phyloP scores from a whole-genome alignment of 345 rosid species.

The Adansonia digitata region DNA sequence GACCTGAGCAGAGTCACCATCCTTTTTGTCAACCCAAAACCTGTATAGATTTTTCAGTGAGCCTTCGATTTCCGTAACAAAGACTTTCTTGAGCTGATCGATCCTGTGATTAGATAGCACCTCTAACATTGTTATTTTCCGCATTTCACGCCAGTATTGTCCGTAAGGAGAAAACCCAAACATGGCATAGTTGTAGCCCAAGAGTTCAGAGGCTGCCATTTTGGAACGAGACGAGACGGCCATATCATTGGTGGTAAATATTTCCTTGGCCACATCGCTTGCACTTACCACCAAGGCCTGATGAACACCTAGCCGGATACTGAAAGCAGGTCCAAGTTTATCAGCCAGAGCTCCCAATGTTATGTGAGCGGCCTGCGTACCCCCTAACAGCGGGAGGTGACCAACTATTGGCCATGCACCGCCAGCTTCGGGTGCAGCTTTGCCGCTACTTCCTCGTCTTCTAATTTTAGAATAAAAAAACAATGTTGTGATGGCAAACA shows the following conservation, averaged over 20 bases:
- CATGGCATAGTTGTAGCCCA: constrained; percentile 31
- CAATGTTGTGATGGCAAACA: constrained; percentile 5
- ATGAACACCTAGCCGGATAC: constrained; percentile 24
- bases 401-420: constrained; percentile 46
- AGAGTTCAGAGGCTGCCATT: constrained; percentile 9
- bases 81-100: constrained; percentile 21
- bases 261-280: constrained; percentile 31
- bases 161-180: constrained; percentile 29
- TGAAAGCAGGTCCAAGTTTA: constrained; percentile 32
- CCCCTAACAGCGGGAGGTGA: constrained; percentile 20
- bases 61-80: constrained; percentile 21
- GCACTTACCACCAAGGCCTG: constrained; percentile 26
- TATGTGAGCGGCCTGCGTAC: constrained; percentile 21
- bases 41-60: constrained; percentile 17
- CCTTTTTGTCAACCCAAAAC: constrained; percentile 7
- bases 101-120: constrained; percentile 28
- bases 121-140: constrained; percentile 27
- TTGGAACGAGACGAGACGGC: constrained; percentile 22
- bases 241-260: constrained; percentile 31
- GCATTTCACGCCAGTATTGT: constrained; percentile 41
- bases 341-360: constrained; percentile 29
- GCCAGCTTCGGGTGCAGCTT: constrained; percentile 23
- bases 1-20: background rate
- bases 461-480: constrained; percentile 10
- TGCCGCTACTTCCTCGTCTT: background rate